A percentile compares a stretch with the other conserved stretches of the same genome.
Conservation (phyloP, 2,329 filamentous ascomycete species). For the Lecanoromycetidae sp. region DNA sequence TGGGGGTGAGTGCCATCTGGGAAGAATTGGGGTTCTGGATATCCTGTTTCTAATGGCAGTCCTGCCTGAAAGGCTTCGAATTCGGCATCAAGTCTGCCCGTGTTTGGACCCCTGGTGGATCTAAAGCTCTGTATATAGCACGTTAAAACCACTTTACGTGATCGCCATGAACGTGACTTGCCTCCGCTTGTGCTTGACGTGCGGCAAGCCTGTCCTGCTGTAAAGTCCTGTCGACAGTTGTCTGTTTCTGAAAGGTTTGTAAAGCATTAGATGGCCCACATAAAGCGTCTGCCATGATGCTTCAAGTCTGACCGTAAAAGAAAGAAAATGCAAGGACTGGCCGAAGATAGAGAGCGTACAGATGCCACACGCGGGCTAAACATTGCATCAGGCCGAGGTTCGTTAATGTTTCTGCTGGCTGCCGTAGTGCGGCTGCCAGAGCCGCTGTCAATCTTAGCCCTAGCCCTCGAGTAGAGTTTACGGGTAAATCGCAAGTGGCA, state of each 20-base stretch:
- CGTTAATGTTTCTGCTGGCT: too few species aligned
- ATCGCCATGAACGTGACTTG: constrained; percentile 24
- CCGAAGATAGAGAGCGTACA: background rate
- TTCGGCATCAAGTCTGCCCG: constrained; percentile 49
- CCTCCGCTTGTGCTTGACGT: constrained; percentile 44
- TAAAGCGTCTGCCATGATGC: constrained; percentile 50
- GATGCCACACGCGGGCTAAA: background rate
- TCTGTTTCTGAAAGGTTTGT: constrained; percentile 60
- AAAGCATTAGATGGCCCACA: constrained; percentile 67
- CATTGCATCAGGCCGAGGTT: background rate
- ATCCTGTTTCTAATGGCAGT: constrained; percentile 22
- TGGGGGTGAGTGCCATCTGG: constrained; percentile 17
- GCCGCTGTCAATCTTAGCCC: background rate
- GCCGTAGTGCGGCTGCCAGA: too few species aligned
- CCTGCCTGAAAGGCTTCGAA: constrained; percentile 58
- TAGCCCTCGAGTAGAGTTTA: too few species aligned
- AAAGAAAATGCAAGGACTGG: background rate
- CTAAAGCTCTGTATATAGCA: constrained; percentile 44
- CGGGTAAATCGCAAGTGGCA: too few species aligned
- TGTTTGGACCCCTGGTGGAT: constrained; percentile 40
- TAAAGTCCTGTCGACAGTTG: constrained; percentile 53
- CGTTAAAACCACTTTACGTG: background rate
- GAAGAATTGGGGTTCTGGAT: constrained; percentile 24
- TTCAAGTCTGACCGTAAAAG: background rate
- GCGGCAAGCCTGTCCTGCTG: constrained; percentile 58